phyloP scores from a whole-genome alignment of 352 stramenopile genomes.

The Phytophthora fragariae region DNA sequence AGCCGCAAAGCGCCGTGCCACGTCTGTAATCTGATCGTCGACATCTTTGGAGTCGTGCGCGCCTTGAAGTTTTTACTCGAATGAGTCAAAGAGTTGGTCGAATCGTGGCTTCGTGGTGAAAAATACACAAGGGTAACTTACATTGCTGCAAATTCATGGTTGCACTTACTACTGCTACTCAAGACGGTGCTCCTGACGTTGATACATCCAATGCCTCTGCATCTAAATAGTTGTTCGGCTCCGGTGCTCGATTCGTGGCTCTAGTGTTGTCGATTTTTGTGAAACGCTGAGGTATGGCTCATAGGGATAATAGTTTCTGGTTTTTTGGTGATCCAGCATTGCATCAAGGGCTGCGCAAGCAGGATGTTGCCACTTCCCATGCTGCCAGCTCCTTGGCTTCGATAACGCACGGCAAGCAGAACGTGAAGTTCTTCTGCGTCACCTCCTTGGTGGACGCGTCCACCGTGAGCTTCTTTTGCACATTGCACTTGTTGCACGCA shows the following conservation, averaged over 20 bases:
- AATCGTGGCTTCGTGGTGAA: not conserved
- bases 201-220: not conserved
- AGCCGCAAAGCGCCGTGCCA: conserved; percentile 14
- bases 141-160: not conserved
- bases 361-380: conserved; percentile 48
- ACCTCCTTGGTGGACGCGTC: conserved; percentile 44
- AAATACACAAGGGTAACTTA: not conserved
- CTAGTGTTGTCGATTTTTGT: not conserved
- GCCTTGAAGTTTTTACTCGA: conserved; percentile 9
- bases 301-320: not conserved
- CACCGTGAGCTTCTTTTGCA: conserved; percentile 54
- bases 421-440: conserved; percentile 54
- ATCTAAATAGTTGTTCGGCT: not conserved
- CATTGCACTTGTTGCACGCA: conserved; percentile 54
- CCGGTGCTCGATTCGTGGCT: not conserved
- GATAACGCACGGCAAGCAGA: conserved; percentile 61
- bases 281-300: not conserved
- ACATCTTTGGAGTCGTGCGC: conserved; percentile 19
- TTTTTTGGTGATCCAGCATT: not conserved
- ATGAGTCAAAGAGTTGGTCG: not conserved
- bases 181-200: not conserved
- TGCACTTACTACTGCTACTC: too few relatives aligned
- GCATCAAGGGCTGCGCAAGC: conserved; percentile 20
- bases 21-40: conserved; percentile 7
- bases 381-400: conserved; percentile 48